Evolutionary conservation across 345 rosid species (phyloP).

Genomic region (Corchorus capsularis): DNA sequence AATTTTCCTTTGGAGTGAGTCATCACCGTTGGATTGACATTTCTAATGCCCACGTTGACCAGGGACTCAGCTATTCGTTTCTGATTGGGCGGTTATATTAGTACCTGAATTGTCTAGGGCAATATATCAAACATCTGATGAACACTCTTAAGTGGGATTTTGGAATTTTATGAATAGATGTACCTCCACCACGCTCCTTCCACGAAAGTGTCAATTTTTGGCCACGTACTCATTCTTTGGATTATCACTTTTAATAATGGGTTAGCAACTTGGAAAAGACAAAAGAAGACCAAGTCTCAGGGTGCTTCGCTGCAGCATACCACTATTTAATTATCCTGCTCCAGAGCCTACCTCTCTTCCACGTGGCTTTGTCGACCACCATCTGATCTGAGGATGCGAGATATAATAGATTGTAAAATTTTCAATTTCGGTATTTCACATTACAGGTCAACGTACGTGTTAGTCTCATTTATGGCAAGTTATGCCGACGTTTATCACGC

Average conservation of each 20-base stretch:
- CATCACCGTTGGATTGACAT: constrained; percentile 18
- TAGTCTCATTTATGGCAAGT: not conserved
- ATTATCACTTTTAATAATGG: too few relatives aligned
- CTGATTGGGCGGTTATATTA: not conserved
- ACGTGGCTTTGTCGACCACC: not conserved
- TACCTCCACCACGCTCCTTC: constrained; percentile 14
- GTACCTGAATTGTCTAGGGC: not conserved
- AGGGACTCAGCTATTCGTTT: not conserved
- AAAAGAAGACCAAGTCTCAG: constrained; percentile 5
- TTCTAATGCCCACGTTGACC: not conserved
- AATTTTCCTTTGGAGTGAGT: not conserved
- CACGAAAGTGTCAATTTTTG: not conserved
- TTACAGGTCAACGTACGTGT: not conserved
- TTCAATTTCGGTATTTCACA: not conserved
- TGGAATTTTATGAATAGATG: not conserved
- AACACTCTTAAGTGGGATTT: too few relatives aligned
- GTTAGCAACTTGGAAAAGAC: not conserved
- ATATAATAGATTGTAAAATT: too few relatives aligned
- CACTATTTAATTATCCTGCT: not conserved
- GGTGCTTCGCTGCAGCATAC: not conserved
- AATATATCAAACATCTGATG: not conserved
- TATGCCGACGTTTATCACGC: not conserved
- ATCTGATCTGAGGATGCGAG: not conserved
- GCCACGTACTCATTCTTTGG: not conserved
- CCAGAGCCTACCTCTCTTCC: not conserved